phyloP scores from a whole-genome alignment of 148 eudicot species.

The Fagopyrum homotropicum region DNA sequence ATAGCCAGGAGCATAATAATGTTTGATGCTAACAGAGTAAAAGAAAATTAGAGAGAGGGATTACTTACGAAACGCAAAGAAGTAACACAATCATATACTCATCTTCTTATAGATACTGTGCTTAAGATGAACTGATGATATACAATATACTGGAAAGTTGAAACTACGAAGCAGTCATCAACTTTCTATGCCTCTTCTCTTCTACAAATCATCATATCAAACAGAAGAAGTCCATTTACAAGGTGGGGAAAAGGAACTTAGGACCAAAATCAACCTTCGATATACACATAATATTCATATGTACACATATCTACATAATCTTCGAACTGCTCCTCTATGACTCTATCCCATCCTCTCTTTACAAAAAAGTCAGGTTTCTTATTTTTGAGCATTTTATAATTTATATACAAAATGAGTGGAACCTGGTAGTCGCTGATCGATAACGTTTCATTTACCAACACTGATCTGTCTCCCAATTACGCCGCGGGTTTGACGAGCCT shows the following conservation, averaged over 20 bases:
- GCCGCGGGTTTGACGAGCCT: constrained; percentile 19
- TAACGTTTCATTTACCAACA: constrained; percentile 44
- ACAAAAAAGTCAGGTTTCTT: background rate
- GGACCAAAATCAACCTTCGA: background rate
- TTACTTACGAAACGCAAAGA: too few species aligned
- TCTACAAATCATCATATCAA: background rate
- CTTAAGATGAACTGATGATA: too few species aligned
- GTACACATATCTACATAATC: background rate
- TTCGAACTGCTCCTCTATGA: background rate
- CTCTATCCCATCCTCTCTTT: background rate
- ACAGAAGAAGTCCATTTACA: background rate
- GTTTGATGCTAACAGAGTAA: too few species aligned
- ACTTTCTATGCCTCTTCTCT: background rate
- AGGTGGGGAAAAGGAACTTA: background rate
- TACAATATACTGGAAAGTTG: too few species aligned
- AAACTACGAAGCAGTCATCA: background rate
- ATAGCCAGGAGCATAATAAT: too few species aligned
- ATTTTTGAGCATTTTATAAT: background rate
- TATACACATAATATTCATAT: background rate
- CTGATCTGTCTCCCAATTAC: constrained; percentile 72
- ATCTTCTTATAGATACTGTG: too few species aligned
- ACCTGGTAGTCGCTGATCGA: background rate
- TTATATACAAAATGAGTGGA: background rate
- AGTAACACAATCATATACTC: too few species aligned
- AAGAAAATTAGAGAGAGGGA: too few species aligned